Conservation (phyloP, 78 protist species). For the Bigelowiella natans region DNA sequence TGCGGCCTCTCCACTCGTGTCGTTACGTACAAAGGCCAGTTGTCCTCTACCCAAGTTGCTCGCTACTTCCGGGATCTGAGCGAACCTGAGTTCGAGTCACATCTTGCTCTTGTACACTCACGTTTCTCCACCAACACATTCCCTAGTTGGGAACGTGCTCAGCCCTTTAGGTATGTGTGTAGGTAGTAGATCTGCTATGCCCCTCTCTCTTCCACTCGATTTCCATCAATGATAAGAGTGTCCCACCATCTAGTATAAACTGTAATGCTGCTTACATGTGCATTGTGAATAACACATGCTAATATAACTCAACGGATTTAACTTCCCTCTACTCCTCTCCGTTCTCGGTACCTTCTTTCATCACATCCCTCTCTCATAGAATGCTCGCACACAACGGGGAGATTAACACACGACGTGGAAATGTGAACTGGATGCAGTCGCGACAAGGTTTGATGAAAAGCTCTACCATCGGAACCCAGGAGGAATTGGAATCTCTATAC, state of each 20-base stretch:
- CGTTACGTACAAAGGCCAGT: slow-evolving; percentile 8
- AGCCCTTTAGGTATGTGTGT: neutral
- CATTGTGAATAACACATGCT: neutral
- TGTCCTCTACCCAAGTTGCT: neutral
- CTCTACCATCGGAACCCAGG: neutral
- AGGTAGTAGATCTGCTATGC: no score
- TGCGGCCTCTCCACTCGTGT: neutral
- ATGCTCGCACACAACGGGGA: slow-evolving; percentile 76
- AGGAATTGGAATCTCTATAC: slow-evolving; percentile 20
- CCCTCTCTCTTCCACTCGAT: slow-evolving; percentile 7
- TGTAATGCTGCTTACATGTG: neutral
- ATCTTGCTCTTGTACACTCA: slow-evolving; percentile 17
- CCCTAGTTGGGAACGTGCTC: slow-evolving; percentile 27
- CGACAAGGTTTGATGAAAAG: slow-evolving; percentile 21
- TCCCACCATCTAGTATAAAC: neutral
- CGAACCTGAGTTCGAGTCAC: neutral
- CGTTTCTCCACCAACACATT: slow-evolving; percentile 47
- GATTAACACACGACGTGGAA: slow-evolving; percentile 72
- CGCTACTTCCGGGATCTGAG: neutral
- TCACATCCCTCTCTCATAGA: no score
- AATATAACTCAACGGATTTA: neutral
- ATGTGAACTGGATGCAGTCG: slow-evolving; percentile 64
- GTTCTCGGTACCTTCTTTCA: slow-evolving; percentile 20
- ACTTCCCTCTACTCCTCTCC: neutral
- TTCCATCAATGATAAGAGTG: neutral